These are phyloP conservation scores for Aspergillus heteromorphus DNA, from an alignment of 495 filamentous ascomycete genomes.

Conservation along the genomic window DNA sequence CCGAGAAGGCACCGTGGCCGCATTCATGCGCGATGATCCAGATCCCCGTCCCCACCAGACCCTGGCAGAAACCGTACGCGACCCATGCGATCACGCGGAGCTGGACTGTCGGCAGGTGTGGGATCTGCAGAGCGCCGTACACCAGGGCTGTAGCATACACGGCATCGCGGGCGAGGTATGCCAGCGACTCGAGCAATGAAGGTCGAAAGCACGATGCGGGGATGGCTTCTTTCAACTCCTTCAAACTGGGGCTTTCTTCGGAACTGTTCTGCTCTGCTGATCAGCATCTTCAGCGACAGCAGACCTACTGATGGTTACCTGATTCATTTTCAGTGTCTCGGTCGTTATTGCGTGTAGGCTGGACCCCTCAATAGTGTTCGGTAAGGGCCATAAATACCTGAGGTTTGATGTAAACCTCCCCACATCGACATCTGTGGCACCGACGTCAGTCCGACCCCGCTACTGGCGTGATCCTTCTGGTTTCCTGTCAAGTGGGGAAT, in stretches of 20 bases:
- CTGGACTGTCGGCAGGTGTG: background rate
- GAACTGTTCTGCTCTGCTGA: background rate
- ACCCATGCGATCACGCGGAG: constrained; percentile 45
- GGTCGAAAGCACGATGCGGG: background rate
- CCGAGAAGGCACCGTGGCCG: constrained; percentile 69
- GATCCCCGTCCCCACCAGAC: constrained; percentile 69
- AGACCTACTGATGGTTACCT: too few relatives aligned
- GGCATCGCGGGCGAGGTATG: background rate
- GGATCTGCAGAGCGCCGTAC: background rate
- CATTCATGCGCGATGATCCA: constrained; percentile 87
- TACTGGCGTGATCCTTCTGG: too few relatives aligned
- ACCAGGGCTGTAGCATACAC: background rate
- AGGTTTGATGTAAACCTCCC: too few relatives aligned
- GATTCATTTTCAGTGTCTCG: too few relatives aligned
- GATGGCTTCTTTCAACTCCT: background rate
- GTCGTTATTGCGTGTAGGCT: too few relatives aligned
- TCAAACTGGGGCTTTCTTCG: background rate
- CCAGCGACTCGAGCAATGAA: background rate
- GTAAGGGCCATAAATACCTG: too few relatives aligned
- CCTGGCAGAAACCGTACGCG: constrained; percentile 64
- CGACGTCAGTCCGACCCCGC: too few relatives aligned
- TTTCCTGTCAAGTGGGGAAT: too few relatives aligned
- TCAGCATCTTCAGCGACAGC: background rate
- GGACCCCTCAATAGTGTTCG: too few relatives aligned
- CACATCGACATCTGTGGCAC: too few relatives aligned